These are phyloP conservation scores for Amanita pallidorosea DNA, from an alignment of 768 basidiomycete species.

Conservation along the genomic window DNA sequence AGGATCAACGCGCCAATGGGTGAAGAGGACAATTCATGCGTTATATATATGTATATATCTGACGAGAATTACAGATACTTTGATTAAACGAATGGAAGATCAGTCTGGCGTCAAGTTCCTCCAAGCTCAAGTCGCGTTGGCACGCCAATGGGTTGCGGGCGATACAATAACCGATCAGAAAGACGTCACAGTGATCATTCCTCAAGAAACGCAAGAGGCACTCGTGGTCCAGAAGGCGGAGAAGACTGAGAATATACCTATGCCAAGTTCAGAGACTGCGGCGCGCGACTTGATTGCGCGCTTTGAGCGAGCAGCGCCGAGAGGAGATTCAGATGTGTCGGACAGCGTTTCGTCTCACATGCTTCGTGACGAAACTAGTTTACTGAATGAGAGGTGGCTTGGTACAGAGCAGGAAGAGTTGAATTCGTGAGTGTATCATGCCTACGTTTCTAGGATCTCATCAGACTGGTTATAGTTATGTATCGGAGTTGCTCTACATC, in stretches of 20 bases:
- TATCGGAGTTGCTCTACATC: constrained; percentile 75
- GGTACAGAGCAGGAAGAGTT: constrained; percentile 79
- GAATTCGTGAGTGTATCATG: constrained; percentile 45
- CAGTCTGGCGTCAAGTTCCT: constrained; percentile 72
- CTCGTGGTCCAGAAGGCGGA: constrained; percentile 41
- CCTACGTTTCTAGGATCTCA: constrained; percentile 8
- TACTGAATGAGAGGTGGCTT: constrained; percentile 76
- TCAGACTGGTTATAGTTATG: constrained; percentile 39
- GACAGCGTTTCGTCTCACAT: constrained; percentile 81
- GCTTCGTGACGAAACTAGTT: constrained; percentile 44
- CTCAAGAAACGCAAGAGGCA: constrained; percentile 38
- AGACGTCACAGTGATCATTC: constrained; percentile 48
- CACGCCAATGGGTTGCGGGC: constrained; percentile 61
- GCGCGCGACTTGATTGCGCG: constrained; percentile 55
- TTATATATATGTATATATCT: neutral
- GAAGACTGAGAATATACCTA: constrained; percentile 49
- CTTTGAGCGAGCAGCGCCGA: constrained; percentile 64
- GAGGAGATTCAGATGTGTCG: constrained; percentile 53
- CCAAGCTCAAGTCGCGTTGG: constrained; percentile 79
- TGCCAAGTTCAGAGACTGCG: constrained; percentile 59
- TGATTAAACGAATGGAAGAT: constrained; percentile 64
- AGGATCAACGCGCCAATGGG: constrained; percentile 72
- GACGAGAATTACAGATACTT: constrained; percentile 12
- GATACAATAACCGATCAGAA: constrained; percentile 30
- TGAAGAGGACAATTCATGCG: constrained; percentile 17